Percentiles rank a stretch among this genome's conserved stretches.
Evolutionary conservation across 148 eudicot species (phyloP).

Genomic region (Rhododendron griersonianum): DNA sequence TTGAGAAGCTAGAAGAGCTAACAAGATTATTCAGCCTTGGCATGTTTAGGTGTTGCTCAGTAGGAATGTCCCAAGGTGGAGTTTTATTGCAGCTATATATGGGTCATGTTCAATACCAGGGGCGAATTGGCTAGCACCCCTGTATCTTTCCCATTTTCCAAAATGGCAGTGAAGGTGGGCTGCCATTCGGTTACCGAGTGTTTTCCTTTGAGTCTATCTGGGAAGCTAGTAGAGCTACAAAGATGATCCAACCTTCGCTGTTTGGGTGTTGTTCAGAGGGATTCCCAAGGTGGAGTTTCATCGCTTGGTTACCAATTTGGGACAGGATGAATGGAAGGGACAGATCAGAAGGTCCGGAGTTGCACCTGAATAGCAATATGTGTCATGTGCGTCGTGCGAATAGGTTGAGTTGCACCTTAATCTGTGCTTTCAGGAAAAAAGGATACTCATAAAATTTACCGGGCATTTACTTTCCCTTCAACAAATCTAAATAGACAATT

Average conservation of each 20-base stretch:
- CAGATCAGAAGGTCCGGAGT: not conserved
- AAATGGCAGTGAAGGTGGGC: not conserved
- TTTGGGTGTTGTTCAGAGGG: not conserved
- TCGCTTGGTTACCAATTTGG: not conserved
- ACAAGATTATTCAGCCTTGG: not conserved
- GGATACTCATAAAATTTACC: not conserved
- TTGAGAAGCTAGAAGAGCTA: not conserved
- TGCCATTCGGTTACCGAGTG: not conserved
- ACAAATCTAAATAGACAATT: not conserved
- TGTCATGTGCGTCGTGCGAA: not conserved
- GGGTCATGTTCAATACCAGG: not conserved
- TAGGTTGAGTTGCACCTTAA: not conserved
- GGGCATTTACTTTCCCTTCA: not conserved
- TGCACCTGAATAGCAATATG: not conserved
- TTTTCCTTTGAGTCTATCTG: not conserved
- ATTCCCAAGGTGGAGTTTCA: not conserved
- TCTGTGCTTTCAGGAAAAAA: not conserved
- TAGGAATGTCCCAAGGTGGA: not conserved
- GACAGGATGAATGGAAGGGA: not conserved
- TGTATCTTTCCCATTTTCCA: not conserved
- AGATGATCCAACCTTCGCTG: not conserved
- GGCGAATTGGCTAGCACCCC: not conserved
- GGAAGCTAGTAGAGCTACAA: not conserved
- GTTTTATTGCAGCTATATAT: not conserved
- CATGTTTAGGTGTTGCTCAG: not conserved